These are phyloP conservation scores for Dothideomycetes sp. DNA, from an alignment of 2,329 filamentous ascomycete genomes.

Conservation along the genomic window DNA sequence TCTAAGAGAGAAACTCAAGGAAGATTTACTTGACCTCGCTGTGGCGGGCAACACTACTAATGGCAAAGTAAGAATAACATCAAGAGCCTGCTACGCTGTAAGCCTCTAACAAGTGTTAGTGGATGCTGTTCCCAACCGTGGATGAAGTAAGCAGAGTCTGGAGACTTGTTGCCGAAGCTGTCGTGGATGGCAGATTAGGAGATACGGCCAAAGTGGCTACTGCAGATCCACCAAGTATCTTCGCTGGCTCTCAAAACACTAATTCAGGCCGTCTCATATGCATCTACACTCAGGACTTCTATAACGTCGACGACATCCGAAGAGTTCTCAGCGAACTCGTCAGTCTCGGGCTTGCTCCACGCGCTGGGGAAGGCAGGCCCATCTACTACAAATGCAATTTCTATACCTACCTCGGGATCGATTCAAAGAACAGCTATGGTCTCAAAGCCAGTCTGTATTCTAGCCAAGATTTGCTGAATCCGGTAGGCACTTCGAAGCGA, in stretches of 20 bases:
- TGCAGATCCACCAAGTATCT: constrained; percentile 29
- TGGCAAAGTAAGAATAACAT: constrained; percentile 51
- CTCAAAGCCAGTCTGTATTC: constrained; percentile 36
- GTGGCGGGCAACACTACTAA: constrained; percentile 47
- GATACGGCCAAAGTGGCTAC: constrained; percentile 65
- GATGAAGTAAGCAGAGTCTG: constrained; percentile 54
- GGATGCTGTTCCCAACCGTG: constrained; percentile 61
- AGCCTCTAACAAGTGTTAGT: constrained; percentile 37
- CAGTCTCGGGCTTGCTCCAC: constrained; percentile 49
- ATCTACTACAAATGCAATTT: constrained; percentile 74
- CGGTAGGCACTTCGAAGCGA: neutral
- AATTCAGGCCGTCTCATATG: constrained; percentile 49
- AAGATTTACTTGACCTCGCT: constrained; percentile 54
- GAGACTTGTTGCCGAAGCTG: constrained; percentile 57
- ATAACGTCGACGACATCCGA: constrained; percentile 57
- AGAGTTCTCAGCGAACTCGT: constrained; percentile 50
- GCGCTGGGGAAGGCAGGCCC: constrained; percentile 27
- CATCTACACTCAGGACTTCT: constrained; percentile 69
- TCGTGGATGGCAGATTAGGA: constrained; percentile 60
- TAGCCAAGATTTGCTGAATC: constrained; percentile 27
- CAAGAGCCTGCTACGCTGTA: neutral
- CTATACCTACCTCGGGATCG: constrained; percentile 38
- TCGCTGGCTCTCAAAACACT: constrained; percentile 29
- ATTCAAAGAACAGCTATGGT: constrained; percentile 32
- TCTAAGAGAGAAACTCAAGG: constrained; percentile 36